phyloP scores from a whole-genome alignment of 805 yeast species.

The Yarrowia sp. region DNA sequence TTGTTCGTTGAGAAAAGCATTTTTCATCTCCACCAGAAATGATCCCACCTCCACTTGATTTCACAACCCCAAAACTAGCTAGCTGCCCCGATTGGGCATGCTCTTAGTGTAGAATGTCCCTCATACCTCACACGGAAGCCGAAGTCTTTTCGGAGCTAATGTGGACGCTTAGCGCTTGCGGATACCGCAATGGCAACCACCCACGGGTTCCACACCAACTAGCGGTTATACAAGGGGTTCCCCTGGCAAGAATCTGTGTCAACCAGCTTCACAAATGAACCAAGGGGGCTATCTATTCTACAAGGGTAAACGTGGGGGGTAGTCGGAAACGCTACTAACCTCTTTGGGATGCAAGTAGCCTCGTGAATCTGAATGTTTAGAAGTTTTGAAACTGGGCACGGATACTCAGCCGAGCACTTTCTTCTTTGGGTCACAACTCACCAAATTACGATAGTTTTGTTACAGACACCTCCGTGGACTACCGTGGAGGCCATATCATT shows the following conservation, averaged over 20 bases:
- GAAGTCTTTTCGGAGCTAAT: slow-evolving; percentile 7
- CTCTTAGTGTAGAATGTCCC: neutral
- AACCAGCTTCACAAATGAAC: too few species aligned
- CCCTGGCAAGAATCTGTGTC: neutral
- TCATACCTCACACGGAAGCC: slow-evolving; percentile 1
- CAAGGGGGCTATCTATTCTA: neutral
- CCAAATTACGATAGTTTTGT: neutral
- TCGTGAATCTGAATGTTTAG: neutral
- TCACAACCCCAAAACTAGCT: neutral
- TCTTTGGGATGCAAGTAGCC: too few species aligned
- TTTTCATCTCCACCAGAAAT: too few species aligned
- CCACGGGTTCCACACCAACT: too few species aligned
- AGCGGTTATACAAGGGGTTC: slow-evolving; percentile 1
- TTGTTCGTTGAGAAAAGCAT: too few species aligned
- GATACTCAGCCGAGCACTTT: neutral
- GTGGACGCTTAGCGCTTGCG: neutral
- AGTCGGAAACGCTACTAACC: too few species aligned
- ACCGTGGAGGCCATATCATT: too few species aligned
- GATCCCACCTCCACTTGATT: neutral
- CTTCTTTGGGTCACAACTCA: neutral
- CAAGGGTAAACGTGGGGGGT: slow-evolving; percentile 1
- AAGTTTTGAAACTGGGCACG: neutral
- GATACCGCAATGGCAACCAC: slow-evolving; percentile 4
- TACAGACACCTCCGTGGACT: too few species aligned
- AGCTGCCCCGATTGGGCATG: neutral